These are phyloP conservation scores for Coniochaeta sp. DNA, from an alignment of 2,329 filamentous ascomycete species.

Conservation along the genomic window DNA sequence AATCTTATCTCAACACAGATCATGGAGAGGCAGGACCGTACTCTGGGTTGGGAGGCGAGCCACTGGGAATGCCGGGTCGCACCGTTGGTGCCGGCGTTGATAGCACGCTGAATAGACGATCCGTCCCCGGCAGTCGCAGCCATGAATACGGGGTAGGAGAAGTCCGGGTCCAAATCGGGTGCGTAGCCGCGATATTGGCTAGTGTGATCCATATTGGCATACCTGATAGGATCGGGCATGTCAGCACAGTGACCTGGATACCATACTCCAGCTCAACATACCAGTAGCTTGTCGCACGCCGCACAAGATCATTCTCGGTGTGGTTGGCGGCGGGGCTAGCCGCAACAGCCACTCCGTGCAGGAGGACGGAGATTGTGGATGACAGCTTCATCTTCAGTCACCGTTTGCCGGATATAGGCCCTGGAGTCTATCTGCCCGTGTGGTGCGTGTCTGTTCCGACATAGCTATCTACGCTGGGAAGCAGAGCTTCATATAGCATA, in stretches of 20 bases:
- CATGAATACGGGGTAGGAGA: constrained; percentile 28
- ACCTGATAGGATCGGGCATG: background rate
- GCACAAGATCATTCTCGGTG: constrained; percentile 7
- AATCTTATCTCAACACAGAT: background rate
- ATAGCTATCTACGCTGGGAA: background rate
- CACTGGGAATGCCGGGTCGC: constrained; percentile 25
- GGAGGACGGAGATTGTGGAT: constrained; percentile 7
- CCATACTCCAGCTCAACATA: constrained; percentile 15
- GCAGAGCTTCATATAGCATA: background rate
- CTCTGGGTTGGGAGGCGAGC: constrained; percentile 33
- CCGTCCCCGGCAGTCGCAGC: constrained; percentile 29
- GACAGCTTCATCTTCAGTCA: constrained; percentile 8
- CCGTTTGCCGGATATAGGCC: background rate
- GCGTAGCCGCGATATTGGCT: constrained; percentile 27
- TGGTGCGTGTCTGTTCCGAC: background rate
- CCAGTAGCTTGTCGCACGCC: constrained; percentile 25
- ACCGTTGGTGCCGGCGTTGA: constrained; percentile 26
- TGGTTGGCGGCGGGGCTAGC: constrained; percentile 9
- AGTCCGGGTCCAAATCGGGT: constrained; percentile 30
- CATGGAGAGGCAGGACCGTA: constrained; percentile 6
- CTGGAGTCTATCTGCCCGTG: background rate
- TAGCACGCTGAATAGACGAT: constrained; percentile 28
- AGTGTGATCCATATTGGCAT: constrained; percentile 30
- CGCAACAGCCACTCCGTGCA: constrained; percentile 9
- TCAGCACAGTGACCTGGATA: background rate